Base-by-base conservation (phyloP, 108 stramenopile genomes). In the Asterionellopsis glacialis region DNA sequence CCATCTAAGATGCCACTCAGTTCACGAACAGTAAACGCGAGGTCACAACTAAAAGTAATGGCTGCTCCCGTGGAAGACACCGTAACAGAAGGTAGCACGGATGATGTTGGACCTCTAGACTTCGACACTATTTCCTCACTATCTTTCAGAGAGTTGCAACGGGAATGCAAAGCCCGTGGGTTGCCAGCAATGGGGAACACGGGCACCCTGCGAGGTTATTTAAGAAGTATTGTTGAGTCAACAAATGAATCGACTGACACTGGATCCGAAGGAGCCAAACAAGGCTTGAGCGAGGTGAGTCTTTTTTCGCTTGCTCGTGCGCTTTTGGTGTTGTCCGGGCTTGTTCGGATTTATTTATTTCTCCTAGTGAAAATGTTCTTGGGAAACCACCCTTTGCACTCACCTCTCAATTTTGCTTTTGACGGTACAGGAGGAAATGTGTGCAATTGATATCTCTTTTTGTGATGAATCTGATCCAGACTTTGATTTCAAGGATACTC, bases 381-480 rank as follows among this genome's bases (percentile, higher is more conserved):
- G 2, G 16, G 47, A 7, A 9, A 7, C n/a, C n/a, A n/a, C n/a
- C n/a, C n/a, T n/a, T n/a, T n/a, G n/a, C n/a, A n/a, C 47, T 16
- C 21, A 9, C 47, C 47, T 16, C 19, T 48, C 16, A 48, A 21
- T 9, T 19, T 21, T 16, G 47, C 16, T 16, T 19, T 5, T 21
- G 2, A 7, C 2, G 2, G 6, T 16, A 48, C 16, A 48, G 47
- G 16, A 21, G 16, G 47, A 16, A 19, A 21, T 48, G 47, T 48
- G 47, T 21, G 47, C 19, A 7, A 48, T 48, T 48, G 47, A 21
- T 19, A 48, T 19, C 47, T 7, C 2, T 9, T 87, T 93, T 69
- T 62, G 72, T 50, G 91, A 93, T 55, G 77, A 79, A 42, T 77
- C 81, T 16, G 85, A 91, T 63, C 86, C 84, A 0, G 77, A 86